These are phyloP conservation scores for Geotrichum bryndzae DNA, from an alignment of 1,139 yeast genomes.

Conservation along the genomic window DNA sequence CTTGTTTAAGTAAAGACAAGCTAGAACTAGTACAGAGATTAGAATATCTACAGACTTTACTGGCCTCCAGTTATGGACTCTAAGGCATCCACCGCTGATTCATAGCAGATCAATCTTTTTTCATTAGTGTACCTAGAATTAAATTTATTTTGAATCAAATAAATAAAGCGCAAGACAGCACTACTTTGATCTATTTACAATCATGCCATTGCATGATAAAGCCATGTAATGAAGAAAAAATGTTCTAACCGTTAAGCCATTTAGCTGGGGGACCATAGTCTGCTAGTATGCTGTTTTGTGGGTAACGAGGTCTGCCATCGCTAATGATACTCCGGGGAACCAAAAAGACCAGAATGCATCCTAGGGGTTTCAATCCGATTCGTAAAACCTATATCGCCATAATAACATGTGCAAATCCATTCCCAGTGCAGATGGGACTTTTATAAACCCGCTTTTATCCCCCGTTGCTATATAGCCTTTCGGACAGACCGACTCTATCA, in stretches of 20 bases:
- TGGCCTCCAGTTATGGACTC: too few relatives aligned
- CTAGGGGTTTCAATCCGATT: not conserved
- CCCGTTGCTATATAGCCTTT: not conserved
- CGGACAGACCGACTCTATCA: not conserved
- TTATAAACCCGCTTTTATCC: not conserved
- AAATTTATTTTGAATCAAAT: too few relatives aligned
- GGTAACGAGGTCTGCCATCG: not conserved
- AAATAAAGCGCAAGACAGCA: too few relatives aligned
- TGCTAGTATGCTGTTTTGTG: not conserved
- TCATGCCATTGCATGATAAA: too few relatives aligned
- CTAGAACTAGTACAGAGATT: too few relatives aligned
- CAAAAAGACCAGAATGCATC: not conserved
- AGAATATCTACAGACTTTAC: too few relatives aligned
- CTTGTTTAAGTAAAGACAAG: too few relatives aligned
- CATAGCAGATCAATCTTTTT: too few relatives aligned
- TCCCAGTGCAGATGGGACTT: constrained; percentile 9
- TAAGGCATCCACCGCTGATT: too few relatives aligned
- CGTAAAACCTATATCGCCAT: constrained; percentile 8
- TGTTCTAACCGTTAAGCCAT: too few relatives aligned
- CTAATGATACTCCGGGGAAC: not conserved
- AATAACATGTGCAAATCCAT: constrained; percentile 7
- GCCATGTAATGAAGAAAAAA: not conserved
- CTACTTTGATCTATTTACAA: too few relatives aligned
- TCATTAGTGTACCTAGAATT: too few relatives aligned
- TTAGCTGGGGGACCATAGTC: not conserved